These are phyloP conservation scores for Clathrus columnatus DNA, from an alignment of 768 basidiomycete species.

Conservation along the genomic window DNA sequence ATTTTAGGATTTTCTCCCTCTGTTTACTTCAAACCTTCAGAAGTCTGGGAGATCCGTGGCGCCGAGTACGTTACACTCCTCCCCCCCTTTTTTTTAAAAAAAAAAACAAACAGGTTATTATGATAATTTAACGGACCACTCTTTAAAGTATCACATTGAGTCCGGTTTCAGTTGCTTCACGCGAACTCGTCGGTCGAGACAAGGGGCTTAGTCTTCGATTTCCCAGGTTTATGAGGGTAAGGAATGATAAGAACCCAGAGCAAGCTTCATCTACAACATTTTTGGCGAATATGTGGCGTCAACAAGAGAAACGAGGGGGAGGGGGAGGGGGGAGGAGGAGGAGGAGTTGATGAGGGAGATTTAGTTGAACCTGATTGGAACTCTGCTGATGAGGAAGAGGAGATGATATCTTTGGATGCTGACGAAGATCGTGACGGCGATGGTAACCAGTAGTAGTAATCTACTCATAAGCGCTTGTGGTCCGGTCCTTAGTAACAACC, in stretches of 20 bases:
- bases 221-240: conserved; percentile 69
- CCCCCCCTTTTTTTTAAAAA: too few relatives aligned
- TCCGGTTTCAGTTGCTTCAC: conserved; percentile 75
- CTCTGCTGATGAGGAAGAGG: conserved; percentile 22
- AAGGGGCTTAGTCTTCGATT: conserved; percentile 81
- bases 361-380: conserved; percentile 43
- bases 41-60: conserved; percentile 87
- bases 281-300: conserved; percentile 58
- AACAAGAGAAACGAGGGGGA: conserved; percentile 36
- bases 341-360: conserved; percentile 49
- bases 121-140: conserved; percentile 5
- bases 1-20: conserved; percentile 51
- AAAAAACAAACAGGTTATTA: too few relatives aligned
- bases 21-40: conserved; percentile 60
- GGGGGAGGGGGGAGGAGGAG: conserved; percentile 23
- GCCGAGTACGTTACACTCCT: conserved; percentile 64
- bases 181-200: conserved; percentile 44
- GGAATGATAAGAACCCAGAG: conserved; percentile 67
- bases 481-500: too few relatives aligned
- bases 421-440: not conserved
- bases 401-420: conserved; percentile 19
- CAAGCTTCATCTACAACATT: conserved; percentile 65
- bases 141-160: conserved; percentile 64
- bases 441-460: too few relatives aligned
- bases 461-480: too few relatives aligned